Conservation (phyloP, 345 rosid species). For the Ceriops zippeliana region DNA sequence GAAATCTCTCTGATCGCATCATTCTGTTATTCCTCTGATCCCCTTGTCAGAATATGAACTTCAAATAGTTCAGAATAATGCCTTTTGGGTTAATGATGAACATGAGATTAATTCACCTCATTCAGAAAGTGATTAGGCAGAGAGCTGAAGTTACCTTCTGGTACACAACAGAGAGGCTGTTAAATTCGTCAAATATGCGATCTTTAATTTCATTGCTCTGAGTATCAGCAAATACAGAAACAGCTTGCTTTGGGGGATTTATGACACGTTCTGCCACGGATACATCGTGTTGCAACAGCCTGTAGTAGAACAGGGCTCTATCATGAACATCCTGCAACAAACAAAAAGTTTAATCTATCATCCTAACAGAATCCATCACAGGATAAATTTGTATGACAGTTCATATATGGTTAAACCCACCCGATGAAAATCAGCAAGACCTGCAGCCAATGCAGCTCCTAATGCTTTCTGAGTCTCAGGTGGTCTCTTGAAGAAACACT, state of each 20-base stretch:
- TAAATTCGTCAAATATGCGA: conserved; percentile 93
- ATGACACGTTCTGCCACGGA: conserved; percentile 76
- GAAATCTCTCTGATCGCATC: too few species aligned
- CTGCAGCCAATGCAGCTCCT: conserved; percentile 83
- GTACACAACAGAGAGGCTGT: conserved; percentile 88
- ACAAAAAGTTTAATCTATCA: conserved; percentile 19
- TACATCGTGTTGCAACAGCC: conserved; percentile 73
- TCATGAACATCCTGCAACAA: conserved; percentile 93
- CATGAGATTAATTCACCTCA: not conserved
- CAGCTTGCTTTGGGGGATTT: conserved; percentile 98
- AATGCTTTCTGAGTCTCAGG: conserved; percentile 93
- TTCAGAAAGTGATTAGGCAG: conserved; percentile 12
- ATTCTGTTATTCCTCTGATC: not conserved
- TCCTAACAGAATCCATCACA: not conserved
- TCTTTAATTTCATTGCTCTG: conserved; percentile 96
- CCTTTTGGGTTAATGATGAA: too few species aligned
- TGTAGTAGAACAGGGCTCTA: conserved; percentile 93
- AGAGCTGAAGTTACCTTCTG: conserved; percentile 60
- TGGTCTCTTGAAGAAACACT: conserved; percentile 93
- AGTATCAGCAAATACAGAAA: conserved; percentile 95
- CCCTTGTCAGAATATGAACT: not conserved
- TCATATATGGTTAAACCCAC: conserved; percentile 30
- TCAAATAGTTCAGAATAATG: not conserved
- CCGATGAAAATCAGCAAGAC: conserved; percentile 88
- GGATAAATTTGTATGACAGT: not conserved